A percentile compares a stretch with the other conserved stretches of the same genome.
phyloP scores from a whole-genome alignment of 495 filamentous ascomycete genomes.

The Xylaria telfairii region DNA sequence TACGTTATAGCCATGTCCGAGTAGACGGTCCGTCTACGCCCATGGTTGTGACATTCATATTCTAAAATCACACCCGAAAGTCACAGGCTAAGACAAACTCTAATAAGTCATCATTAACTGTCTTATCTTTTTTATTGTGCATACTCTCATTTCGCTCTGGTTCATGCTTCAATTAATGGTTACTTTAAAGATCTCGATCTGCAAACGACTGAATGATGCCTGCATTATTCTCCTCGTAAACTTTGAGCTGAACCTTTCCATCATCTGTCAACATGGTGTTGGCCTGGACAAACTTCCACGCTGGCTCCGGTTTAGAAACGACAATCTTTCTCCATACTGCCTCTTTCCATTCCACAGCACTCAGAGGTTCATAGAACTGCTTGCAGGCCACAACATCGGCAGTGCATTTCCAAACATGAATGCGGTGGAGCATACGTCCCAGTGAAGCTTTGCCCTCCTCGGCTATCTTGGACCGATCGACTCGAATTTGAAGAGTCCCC shows the following conservation, averaged over 20 bases:
- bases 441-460: conserved; percentile 45
- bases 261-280: conserved; percentile 48
- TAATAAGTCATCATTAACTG: too few relatives aligned
- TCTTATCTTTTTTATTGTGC: too few relatives aligned
- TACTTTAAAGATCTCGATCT: conserved; percentile 30
- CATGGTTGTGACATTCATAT: too few relatives aligned
- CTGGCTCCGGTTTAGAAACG: conserved; percentile 60
- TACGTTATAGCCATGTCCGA: too few relatives aligned
- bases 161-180: too few relatives aligned
- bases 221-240: conserved; percentile 48
- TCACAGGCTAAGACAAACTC: too few relatives aligned
- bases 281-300: conserved; percentile 60
- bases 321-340: conserved; percentile 47
- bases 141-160: too few relatives aligned
- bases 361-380: conserved; percentile 44
- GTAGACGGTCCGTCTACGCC: too few relatives aligned
- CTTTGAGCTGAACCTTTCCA: conserved; percentile 44
- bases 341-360: conserved; percentile 43
- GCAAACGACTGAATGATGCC: conserved; percentile 54
- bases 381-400: conserved; percentile 46
- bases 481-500: conserved; percentile 41
- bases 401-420: conserved; percentile 54
- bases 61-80: too few relatives aligned
- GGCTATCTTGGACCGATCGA: conserved; percentile 45
- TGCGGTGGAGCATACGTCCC: conserved; percentile 43